These are phyloP conservation scores for Apiospora koreana DNA, from an alignment of 2,329 filamentous ascomycete genomes.

Conservation along the genomic window DNA sequence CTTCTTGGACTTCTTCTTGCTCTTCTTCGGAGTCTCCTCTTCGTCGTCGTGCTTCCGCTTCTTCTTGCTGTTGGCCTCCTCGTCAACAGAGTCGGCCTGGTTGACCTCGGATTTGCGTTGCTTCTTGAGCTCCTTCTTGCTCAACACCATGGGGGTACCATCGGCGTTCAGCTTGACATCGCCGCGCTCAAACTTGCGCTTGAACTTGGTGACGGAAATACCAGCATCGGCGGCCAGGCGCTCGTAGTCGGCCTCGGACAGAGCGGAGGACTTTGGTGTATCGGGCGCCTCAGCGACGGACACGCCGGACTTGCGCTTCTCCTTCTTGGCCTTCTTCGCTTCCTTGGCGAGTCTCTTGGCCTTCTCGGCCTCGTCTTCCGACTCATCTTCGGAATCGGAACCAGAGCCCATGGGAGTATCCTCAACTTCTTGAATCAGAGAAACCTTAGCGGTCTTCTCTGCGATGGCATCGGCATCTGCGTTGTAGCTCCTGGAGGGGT, in stretches of 20 bases:
- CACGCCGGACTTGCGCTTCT: slow-evolving; percentile 30
- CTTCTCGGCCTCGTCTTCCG: slow-evolving; percentile 42
- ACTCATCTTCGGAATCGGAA: slow-evolving; percentile 49
- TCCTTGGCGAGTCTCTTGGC: slow-evolving; percentile 32
- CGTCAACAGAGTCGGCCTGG: slow-evolving; percentile 49
- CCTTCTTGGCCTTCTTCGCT: slow-evolving; percentile 43
- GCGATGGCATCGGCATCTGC: slow-evolving; percentile 84
- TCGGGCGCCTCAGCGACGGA: slow-evolving; percentile 31
- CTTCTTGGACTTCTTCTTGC: slow-evolving; percentile 67
- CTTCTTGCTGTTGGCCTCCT: slow-evolving; percentile 62
- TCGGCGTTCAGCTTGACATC: slow-evolving; percentile 68
- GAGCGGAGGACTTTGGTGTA: slow-evolving; percentile 40
- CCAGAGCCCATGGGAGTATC: slow-evolving; percentile 44
- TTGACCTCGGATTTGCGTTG: slow-evolving; percentile 61
- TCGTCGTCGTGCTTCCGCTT: slow-evolving; percentile 73
- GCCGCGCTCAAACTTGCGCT: slow-evolving; percentile 75
- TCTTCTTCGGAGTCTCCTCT: slow-evolving; percentile 46
- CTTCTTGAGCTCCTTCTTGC: slow-evolving; percentile 79
- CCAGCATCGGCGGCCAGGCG: slow-evolving; percentile 66
- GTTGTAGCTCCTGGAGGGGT: slow-evolving; percentile 94
- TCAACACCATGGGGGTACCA: slow-evolving; percentile 66
- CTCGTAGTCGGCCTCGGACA: slow-evolving; percentile 58
- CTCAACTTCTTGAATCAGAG: slow-evolving; percentile 38
- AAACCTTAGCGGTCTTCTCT: slow-evolving; percentile 43
- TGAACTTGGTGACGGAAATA: slow-evolving; percentile 74